Conservation (phyloP, 352 stramenopile species). For the Saprolegnia parasitica region DNA sequence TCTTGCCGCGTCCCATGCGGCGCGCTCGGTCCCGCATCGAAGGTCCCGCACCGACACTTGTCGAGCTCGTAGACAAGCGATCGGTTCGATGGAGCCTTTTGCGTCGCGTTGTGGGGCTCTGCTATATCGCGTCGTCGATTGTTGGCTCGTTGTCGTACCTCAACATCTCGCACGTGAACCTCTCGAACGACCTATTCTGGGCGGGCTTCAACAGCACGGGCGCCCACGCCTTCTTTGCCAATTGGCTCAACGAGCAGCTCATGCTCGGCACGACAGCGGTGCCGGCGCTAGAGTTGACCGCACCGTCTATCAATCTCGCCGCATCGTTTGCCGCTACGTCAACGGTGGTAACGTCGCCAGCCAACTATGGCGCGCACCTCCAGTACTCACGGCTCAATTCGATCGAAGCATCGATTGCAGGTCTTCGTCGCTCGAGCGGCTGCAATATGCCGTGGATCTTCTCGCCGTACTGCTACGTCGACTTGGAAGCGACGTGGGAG, state of each 20-base stretch:
- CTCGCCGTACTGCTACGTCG: slow-evolving; percentile 20
- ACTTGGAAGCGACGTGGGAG: slow-evolving; percentile 6
- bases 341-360: neutral
- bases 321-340: neutral
- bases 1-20: no score
- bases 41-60: no score
- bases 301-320: neutral
- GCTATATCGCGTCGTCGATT: neutral
- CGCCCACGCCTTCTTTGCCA: slow-evolving; percentile 6
- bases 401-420: neutral
- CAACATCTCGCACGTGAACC: slow-evolving; percentile 5
- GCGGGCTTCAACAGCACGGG: slow-evolving; percentile 12
- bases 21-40: no score
- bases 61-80: no score
- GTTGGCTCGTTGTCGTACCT: slow-evolving; percentile 9
- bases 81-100: no score
- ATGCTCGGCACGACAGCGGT: neutral
- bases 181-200: slow-evolving; percentile 21
- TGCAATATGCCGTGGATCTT: slow-evolving; percentile 21
- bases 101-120: no score
- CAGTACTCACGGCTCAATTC: slow-evolving; percentile 12
- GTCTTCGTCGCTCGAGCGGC: neutral
- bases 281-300: neutral
- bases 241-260: slow-evolving; percentile 23
- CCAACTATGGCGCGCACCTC: neutral